Conservation (phyloP, 805 yeast genomes). For the Pichia heedii region DNA sequence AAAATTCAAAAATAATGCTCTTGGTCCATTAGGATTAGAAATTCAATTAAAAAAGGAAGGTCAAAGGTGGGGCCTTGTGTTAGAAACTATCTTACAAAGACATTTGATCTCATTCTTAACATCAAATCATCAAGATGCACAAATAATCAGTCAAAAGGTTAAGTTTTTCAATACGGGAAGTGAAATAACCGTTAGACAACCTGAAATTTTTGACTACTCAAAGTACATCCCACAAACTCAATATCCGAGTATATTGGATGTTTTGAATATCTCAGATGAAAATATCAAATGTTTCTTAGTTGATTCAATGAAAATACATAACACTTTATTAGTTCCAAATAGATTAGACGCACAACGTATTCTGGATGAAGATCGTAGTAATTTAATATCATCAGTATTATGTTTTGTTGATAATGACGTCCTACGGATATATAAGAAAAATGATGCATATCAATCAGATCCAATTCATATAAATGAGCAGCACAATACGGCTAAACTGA, state of each 20-base stretch:
- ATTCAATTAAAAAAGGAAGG: conserved; percentile 48
- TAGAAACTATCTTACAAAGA: conserved; percentile 47
- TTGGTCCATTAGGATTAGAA: conserved; percentile 73
- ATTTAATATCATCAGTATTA: conserved; percentile 18
- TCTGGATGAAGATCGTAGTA: conserved; percentile 25
- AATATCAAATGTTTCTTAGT: conserved; percentile 53
- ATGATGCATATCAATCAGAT: conserved; percentile 24
- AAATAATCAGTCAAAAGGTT: conserved; percentile 29
- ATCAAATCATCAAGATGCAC: conserved; percentile 47
- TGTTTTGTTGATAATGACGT: conserved; percentile 19
- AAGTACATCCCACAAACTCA: conserved; percentile 34
- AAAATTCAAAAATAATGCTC: conserved; percentile 42
- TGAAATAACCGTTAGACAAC: conserved; percentile 41
- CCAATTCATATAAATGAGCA: conserved; percentile 17
- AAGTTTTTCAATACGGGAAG: conserved; percentile 25
- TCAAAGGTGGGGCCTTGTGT: conserved; percentile 46
- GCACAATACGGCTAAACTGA: conserved; percentile 14
- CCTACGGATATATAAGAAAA: conserved; percentile 20
- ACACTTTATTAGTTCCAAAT: conserved; percentile 42
- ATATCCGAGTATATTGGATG: conserved; percentile 49
- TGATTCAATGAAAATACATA: conserved; percentile 54
- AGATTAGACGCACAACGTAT: conserved; percentile 42
- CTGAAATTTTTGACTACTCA: conserved; percentile 49
- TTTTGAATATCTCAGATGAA: conserved; percentile 45
- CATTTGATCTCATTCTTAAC: conserved; percentile 61